These are phyloP conservation scores for Pseudogymnoascus sp. DNA, from an alignment of 2,329 filamentous ascomycete species.

Conservation along the genomic window DNA sequence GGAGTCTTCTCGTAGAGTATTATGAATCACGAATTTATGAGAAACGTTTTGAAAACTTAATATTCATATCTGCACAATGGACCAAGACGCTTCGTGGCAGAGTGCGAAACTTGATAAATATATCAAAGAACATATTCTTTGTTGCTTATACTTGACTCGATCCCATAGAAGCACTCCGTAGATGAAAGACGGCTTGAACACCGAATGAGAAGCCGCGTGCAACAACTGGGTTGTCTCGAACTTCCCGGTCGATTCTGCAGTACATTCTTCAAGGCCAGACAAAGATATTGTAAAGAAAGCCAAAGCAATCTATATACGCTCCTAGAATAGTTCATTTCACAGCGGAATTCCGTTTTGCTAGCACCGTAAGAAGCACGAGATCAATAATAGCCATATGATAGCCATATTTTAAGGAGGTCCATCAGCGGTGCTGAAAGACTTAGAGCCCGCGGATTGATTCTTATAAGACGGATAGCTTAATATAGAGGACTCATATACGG, in stretches of 20 bases:
- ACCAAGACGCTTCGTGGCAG: background rate
- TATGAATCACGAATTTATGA: constrained; percentile 3
- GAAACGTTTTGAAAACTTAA: background rate
- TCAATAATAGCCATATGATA: background rate
- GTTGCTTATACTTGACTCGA: background rate
- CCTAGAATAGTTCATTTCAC: background rate
- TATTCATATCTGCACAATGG: background rate
- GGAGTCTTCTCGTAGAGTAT: background rate
- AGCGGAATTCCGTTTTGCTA: background rate
- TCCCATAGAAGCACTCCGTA: background rate
- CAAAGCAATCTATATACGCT: background rate
- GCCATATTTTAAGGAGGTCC: background rate
- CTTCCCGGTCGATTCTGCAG: background rate
- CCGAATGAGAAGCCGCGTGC: background rate
- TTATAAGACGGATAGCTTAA: background rate
- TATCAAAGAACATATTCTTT: background rate
- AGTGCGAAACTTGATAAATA: background rate
- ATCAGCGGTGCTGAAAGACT: background rate
- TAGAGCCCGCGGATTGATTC: background rate
- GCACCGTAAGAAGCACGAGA: background rate
- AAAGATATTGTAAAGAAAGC: background rate
- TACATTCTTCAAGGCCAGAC: background rate
- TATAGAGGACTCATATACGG: background rate
- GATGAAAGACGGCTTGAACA: background rate
- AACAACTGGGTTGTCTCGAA: background rate